Base-by-base conservation (phyloP, 345 rosid genomes). In the Hirschfeldia incana region DNA sequence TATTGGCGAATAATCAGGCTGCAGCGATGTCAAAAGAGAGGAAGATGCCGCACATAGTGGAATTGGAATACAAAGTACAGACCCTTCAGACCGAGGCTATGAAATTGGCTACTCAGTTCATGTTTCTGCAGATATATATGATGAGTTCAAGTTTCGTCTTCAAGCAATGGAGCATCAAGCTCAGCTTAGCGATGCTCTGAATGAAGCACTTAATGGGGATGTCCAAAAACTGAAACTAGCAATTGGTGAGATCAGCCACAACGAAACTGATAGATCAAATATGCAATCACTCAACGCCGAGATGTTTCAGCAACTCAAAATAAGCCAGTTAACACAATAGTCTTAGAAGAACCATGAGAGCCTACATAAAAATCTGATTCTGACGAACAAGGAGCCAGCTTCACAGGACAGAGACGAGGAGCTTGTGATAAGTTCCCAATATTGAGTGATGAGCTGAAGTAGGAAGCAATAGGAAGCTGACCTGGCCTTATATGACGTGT, bases 91-190 rank as follows among this genome's bases (percentile, higher is more conserved):
- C 94, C 1, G 97, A 94, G 80, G 98, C 98, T 59, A 94, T 97
- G 30, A 89, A 97, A 60, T 86, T 94, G 80, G 90, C 98, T 78
- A 97, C 97, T 4, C 98, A 89, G 84, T 92, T 92, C 74, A 94
- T 97, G 0, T 93, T 89, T 77, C 76, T 94, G 15, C 87, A 94
- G 97, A 86, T 97, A 84, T 97, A 94, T 83, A 92, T 93, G 72
- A 88, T 87, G 59, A 97, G 97, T 78, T 94, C 65, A 94, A 94
- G 82, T 94, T 90, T 75, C 91, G 98, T 67, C 97, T 94, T 72
- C 94, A 92, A 87, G 97, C 98, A 81, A 92, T 94, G 97, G 97
- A 94, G 67, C 97, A 94, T 79, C 98, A 94, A 75, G 98, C 94
- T 9, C 89, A 89, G 62, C 98, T 94, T 53, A 89, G 98, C 5